phyloP scores from a whole-genome alignment of 306 rosid genomes.

The Arachis hypogaea region DNA sequence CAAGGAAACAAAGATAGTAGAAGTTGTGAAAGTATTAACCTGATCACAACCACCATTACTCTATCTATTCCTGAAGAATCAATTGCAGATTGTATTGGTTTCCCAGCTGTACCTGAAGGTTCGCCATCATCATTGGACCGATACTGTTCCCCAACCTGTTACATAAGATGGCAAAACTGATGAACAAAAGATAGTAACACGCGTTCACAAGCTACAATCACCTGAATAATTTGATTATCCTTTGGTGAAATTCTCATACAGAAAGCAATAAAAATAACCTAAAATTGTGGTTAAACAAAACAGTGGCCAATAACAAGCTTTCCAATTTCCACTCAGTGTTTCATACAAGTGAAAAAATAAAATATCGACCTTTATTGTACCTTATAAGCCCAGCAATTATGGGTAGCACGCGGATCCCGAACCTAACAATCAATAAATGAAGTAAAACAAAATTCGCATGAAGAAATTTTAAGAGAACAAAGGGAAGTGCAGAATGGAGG shows the following conservation, averaged over 20 bases:
- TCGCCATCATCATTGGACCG: constrained; percentile 97
- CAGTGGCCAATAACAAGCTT: too few relatives aligned
- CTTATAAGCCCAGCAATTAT: constrained; percentile 96
- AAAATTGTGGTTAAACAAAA: not conserved
- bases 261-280: constrained; percentile 6
- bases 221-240: not conserved
- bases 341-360: constrained; percentile 4
- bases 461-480: not conserved
- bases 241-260: not conserved
- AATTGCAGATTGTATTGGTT: constrained; percentile 87
- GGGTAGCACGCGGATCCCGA: constrained; percentile 82
- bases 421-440: constrained; percentile 54
- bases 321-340: not conserved
- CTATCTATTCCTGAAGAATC: constrained; percentile 87
- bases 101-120: constrained; percentile 94
- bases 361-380: constrained; percentile 36
- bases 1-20: not conserved
- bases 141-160: constrained; percentile 88
- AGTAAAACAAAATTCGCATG: not conserved
- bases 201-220: not conserved
- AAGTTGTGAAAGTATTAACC: constrained; percentile 50
- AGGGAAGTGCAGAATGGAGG: not conserved
- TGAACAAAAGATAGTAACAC: constrained; percentile 1
- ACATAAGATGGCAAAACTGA: not conserved
- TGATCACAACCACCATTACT: constrained; percentile 95